Conservation (phyloP, 73 alveolate genomes). For the Paramecium pentaurelia region DNA sequence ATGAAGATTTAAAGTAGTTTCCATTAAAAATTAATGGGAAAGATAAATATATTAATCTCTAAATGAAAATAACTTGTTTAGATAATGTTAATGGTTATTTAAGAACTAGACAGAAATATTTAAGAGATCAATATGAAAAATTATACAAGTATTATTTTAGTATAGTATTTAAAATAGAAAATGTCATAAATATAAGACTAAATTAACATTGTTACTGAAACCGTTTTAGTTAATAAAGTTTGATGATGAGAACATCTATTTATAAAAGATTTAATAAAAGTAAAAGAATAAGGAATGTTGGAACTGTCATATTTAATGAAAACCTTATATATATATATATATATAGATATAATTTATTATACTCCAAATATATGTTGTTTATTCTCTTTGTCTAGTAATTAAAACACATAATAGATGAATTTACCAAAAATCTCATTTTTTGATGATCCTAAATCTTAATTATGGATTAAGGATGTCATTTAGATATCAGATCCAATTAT, state of each 20-base stretch:
- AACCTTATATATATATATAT: not conserved
- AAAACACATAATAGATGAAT: conserved; percentile 17
- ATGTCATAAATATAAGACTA: not conserved
- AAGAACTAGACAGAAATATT: not conserved
- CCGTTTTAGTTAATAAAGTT: not conserved
- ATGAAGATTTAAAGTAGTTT: not conserved
- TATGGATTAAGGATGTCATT: not conserved
- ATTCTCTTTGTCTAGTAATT: not conserved
- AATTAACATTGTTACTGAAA: not conserved
- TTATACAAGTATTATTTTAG: not conserved
- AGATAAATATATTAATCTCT: not conserved
- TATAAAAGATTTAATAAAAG: not conserved
- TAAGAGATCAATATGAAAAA: not conserved
- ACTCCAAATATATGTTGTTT: not conserved
- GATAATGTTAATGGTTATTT: not conserved
- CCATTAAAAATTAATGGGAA: not conserved
- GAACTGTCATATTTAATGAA: not conserved
- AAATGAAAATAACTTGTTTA: not conserved
- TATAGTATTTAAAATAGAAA: not conserved
- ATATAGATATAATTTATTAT: not conserved
- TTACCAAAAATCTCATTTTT: conserved; percentile 28
- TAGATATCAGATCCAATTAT: not conserved
- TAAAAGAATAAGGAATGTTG: not conserved
- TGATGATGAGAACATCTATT: not conserved
- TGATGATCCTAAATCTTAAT: conserved; percentile 5